These are phyloP conservation scores for Ambrosiella xylebori DNA, from an alignment of 2,329 filamentous ascomycete species.

Conservation along the genomic window DNA sequence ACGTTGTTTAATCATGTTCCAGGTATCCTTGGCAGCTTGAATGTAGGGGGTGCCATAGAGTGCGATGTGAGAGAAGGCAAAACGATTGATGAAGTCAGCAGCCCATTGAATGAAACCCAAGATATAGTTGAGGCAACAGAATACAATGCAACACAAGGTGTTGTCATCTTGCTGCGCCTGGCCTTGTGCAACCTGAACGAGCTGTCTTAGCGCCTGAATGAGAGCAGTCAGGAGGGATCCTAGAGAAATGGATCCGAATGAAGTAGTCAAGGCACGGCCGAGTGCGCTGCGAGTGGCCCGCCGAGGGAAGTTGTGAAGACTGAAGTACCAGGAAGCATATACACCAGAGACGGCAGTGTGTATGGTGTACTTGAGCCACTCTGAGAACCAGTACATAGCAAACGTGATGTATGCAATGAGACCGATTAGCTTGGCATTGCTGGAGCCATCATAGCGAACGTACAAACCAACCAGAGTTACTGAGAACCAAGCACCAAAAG, in stretches of 20 bases:
- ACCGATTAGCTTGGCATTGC: slow-evolving; percentile 57
- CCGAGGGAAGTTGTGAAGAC: slow-evolving; percentile 49
- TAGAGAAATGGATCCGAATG: slow-evolving; percentile 77
- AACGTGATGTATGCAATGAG: slow-evolving; percentile 78
- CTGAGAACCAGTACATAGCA: slow-evolving; percentile 82
- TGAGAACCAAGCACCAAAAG: slow-evolving; percentile 69
- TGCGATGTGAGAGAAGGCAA: slow-evolving; percentile 83
- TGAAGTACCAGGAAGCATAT: slow-evolving; percentile 90
- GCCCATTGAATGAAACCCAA: slow-evolving; percentile 70
- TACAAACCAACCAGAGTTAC: slow-evolving; percentile 78
- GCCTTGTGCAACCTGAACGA: slow-evolving; percentile 57
- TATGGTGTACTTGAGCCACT: slow-evolving; percentile 86
- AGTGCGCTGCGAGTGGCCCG: slow-evolving; percentile 71
- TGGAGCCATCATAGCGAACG: slow-evolving; percentile 57
- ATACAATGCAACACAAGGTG: slow-evolving; percentile 44
- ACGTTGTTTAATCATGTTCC: slow-evolving; percentile 79
- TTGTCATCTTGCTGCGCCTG: slow-evolving; percentile 50
- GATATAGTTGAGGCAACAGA: slow-evolving; percentile 62
- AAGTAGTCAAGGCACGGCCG: slow-evolving; percentile 68
- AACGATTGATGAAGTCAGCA: slow-evolving; percentile 76
- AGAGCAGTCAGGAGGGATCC: slow-evolving; percentile 76
- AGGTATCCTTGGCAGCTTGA: slow-evolving; percentile 72
- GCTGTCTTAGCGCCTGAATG: slow-evolving; percentile 67
- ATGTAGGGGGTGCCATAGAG: slow-evolving; percentile 84
- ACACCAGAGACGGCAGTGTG: slow-evolving; percentile 77